Evolutionary conservation across 2,329 filamentous ascomycete species (phyloP).

Genomic region (Malbranchea cinnamomea): DNA sequence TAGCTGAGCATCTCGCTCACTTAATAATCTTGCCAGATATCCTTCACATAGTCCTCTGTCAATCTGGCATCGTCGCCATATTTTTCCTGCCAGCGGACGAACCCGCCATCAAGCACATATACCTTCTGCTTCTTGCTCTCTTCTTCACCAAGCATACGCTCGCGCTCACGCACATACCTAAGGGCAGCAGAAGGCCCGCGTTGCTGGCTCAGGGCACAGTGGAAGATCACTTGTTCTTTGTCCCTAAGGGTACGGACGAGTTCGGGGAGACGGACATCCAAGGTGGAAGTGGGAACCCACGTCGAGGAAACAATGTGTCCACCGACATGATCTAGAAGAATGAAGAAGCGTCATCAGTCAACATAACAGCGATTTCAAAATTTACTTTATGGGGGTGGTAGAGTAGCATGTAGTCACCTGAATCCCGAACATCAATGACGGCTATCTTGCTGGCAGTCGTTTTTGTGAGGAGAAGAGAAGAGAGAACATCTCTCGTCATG

Average conservation of each 20-base stretch:
- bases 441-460: slow-evolving; percentile 39
- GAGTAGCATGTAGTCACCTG: slow-evolving; percentile 39
- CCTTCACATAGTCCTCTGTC: slow-evolving; percentile 71
- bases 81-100: slow-evolving; percentile 75
- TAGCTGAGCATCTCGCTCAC: not conserved
- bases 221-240: slow-evolving; percentile 79
- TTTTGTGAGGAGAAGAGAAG: slow-evolving; percentile 45
- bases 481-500: slow-evolving; percentile 55
- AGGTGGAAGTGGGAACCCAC: slow-evolving; percentile 57
- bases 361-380: too few species aligned
- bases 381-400: slow-evolving; percentile 1
- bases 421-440: slow-evolving; percentile 80
- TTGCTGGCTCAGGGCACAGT: slow-evolving; percentile 85
- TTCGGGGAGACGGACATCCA: slow-evolving; percentile 66
- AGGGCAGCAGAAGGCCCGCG: slow-evolving; percentile 74
- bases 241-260: slow-evolving; percentile 63
- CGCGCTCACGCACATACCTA: slow-evolving; percentile 52
- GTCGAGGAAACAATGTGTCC: slow-evolving; percentile 70
- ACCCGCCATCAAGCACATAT: slow-evolving; percentile 69
- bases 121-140: slow-evolving; percentile 49
- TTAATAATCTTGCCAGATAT: slow-evolving; percentile 57
- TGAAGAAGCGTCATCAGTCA: too few species aligned
- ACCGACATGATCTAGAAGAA: slow-evolving; percentile 59
- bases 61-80: slow-evolving; percentile 61
- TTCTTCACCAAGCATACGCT: slow-evolving; percentile 31